Base-by-base conservation (phyloP, 2,329 filamentous ascomycete genomes). In the Simplicillium aogashimaense region DNA sequence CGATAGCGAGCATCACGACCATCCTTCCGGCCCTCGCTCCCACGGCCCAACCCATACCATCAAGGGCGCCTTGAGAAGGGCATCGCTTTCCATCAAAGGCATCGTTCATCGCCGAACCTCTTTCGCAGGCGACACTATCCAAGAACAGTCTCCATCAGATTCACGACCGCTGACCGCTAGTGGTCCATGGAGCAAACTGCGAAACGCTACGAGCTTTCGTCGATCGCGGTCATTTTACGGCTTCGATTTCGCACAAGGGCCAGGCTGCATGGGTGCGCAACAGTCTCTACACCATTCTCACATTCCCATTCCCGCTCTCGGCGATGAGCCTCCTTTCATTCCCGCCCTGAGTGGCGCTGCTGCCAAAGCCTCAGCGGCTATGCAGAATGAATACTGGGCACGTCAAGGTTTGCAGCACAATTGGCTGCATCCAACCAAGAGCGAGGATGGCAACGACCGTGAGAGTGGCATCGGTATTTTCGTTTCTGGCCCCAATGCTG, bases 381-480 rank as follows among this genome's bases (percentile, higher is more conserved):
- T 75, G 41, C 74, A 79, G 48, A 77, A 78, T 48, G 71, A 76
- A 39, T 66, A 61, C 35, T 48, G 66, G 6, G 57, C 55, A 4
- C 53, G 58, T 33, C 45, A 62, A 56, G 36, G 59, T 5, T 41
- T 59, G 2, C 56, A 66, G 25, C 65, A 63, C 32, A 60, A 64
- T 37, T 66, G 68, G 58, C 53, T 74, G 7, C 54, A 63, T 8
- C 56, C 60, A 4, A 49, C 54, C 15, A 50, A 52, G 2, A 56
- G 54, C 28, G 69, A 75, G 3, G 69, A 72, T 14, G 61, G 60
- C 36, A 75, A 71, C 46, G 76, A 82, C 47, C 64, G 69, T 18
- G 77, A 82, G 58, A 81, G 78, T 49, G 77, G 77, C 15, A 79
- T 82, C 39, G 76, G 76, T 28, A 81, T 82, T 37, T 64, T 69